phyloP scores from a whole-genome alignment of 106 monocot species.

The Dendrobium chrysotoxum region DNA sequence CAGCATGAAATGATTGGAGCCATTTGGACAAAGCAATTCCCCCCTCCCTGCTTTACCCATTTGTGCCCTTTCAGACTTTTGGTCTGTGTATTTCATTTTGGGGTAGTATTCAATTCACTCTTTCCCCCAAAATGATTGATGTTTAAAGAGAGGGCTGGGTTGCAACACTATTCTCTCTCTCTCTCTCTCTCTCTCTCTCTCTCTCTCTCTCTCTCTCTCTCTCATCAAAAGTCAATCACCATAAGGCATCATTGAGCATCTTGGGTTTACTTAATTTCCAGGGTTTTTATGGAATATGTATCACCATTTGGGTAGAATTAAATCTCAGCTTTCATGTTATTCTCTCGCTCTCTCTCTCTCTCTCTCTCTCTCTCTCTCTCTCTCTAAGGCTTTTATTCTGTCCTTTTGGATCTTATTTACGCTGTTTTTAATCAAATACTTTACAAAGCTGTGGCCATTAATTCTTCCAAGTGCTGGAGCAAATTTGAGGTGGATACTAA shows the following conservation, averaged over 20 bases:
- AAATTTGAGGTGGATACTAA: not conserved
- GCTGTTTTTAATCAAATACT: not conserved
- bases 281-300: not conserved
- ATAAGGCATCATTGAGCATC: not conserved
- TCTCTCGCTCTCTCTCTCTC: not conserved
- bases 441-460: not conserved
- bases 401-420: not conserved
- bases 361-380: too few relatives aligned
- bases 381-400: not conserved
- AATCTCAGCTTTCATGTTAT: not conserved
- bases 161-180: not conserved
- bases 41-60: not conserved
- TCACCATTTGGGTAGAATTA: not conserved
- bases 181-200: constrained; percentile 14
- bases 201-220: constrained; percentile 13
- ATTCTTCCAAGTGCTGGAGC: not conserved
- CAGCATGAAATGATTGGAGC: not conserved
- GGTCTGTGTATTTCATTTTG: not conserved
- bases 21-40: not conserved
- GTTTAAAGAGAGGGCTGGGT: not conserved
- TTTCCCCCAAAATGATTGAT: not conserved
- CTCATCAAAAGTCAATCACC: not conserved
- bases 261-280: not conserved
- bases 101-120: constrained; percentile 2
- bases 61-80: not conserved